Percentiles rank a stretch among this genome's conserved stretches.
phyloP scores from a whole-genome alignment of 2,329 filamentous ascomycete species.

The Stachybotrys echinatus region DNA sequence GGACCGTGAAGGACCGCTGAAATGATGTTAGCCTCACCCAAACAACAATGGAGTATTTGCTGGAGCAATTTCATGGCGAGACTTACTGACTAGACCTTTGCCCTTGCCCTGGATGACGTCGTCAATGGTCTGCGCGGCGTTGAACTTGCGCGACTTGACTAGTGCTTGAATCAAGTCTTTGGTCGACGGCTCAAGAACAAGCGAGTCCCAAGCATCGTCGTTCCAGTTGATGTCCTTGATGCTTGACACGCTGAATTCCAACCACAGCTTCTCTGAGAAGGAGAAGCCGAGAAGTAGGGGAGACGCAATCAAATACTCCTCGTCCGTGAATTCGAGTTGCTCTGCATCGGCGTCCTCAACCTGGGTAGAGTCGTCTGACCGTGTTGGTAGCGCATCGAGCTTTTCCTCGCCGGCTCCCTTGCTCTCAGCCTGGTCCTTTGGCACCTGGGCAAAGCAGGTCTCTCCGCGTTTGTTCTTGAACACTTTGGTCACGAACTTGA shows the following conservation, averaged over 20 bases:
- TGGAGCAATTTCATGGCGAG: not conserved
- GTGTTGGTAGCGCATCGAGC: slow-evolving; percentile 46
- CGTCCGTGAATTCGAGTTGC: slow-evolving; percentile 62
- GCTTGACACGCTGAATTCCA: slow-evolving; percentile 77
- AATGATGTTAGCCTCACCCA: slow-evolving; percentile 10
- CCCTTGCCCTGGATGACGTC: slow-evolving; percentile 81
- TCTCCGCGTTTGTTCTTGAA: slow-evolving; percentile 39
- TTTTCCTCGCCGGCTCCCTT: slow-evolving; percentile 34
- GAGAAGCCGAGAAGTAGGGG: slow-evolving; percentile 82
- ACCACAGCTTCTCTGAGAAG: slow-evolving; percentile 84
- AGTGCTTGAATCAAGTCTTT: slow-evolving; percentile 68
- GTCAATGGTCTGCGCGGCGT: slow-evolving; percentile 75
- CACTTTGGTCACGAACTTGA: slow-evolving; percentile 46
- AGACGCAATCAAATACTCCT: slow-evolving; percentile 78
- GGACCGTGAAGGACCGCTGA: slow-evolving; percentile 71
- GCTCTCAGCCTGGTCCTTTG: slow-evolving; percentile 22
- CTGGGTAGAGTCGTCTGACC: slow-evolving; percentile 8
- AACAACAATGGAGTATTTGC: not conserved
- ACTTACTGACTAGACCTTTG: slow-evolving; percentile 67
- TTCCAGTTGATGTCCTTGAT: slow-evolving; percentile 83
- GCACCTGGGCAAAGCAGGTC: slow-evolving; percentile 22
- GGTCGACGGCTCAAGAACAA: slow-evolving; percentile 62
- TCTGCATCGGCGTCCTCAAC: slow-evolving; percentile 13
- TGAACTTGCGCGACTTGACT: slow-evolving; percentile 79
- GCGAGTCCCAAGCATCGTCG: slow-evolving; percentile 71